phyloP scores from a whole-genome alignment of 2,329 filamentous ascomycete species.

The Pyricularia sp. region DNA sequence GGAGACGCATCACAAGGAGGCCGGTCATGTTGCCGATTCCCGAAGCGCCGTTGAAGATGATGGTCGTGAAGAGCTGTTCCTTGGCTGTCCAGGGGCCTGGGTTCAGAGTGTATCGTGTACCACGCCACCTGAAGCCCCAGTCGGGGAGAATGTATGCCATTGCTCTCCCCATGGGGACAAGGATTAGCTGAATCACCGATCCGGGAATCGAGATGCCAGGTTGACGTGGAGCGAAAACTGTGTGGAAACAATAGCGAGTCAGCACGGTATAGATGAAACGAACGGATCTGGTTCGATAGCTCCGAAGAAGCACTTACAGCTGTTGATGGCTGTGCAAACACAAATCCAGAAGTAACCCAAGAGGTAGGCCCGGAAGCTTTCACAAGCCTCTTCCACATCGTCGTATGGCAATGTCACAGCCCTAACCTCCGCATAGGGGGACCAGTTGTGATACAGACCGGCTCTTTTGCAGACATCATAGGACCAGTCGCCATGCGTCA shows the following conservation, averaged over 20 bases:
- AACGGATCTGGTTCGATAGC: background rate
- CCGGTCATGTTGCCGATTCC: constrained; percentile 21
- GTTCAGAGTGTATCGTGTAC: constrained; percentile 20
- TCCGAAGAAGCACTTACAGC: constrained; percentile 10
- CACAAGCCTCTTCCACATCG: constrained; percentile 21
- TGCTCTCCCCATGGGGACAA: constrained; percentile 28
- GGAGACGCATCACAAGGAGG: constrained; percentile 20
- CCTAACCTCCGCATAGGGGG: constrained; percentile 28
- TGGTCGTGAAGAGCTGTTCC: constrained; percentile 28
- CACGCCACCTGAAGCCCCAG: constrained; percentile 15
- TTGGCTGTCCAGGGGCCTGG: constrained; percentile 29
- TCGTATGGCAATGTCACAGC: constrained; percentile 24
- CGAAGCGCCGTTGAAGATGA: constrained; percentile 24
- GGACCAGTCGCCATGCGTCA: constrained; percentile 16
- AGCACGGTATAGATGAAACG: background rate
- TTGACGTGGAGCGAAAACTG: constrained; percentile 17
- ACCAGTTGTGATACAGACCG: constrained; percentile 17
- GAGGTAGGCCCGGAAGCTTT: constrained; percentile 29
- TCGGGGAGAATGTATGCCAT: constrained; percentile 19
- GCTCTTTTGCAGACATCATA: constrained; percentile 14
- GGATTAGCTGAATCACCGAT: constrained; percentile 26
- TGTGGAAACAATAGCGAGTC: constrained; percentile 18
- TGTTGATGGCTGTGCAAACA: constrained; percentile 24
- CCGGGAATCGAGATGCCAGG: constrained; percentile 16
- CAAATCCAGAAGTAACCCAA: constrained; percentile 25